Evolutionary conservation across 805 yeast species (phyloP), one percentile per base, ranked within the genome.

Genomic region (Metschnikowia kofuensis): DNA sequence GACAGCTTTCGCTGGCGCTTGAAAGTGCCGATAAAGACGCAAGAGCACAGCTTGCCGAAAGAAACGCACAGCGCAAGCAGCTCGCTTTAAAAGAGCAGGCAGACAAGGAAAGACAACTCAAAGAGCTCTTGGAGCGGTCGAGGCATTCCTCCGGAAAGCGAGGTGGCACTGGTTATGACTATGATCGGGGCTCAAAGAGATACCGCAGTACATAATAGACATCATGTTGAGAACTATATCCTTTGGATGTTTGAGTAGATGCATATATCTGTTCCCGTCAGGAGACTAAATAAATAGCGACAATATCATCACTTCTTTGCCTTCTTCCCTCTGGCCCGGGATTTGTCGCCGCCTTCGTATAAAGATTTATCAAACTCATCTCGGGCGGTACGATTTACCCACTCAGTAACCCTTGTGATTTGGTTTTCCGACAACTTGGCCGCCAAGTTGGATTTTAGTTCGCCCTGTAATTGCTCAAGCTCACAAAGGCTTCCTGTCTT

Each of bases 1-100:
- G 80, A 2, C 71, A 76, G 31, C 73, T 92, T 26, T 80, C 90
- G 1, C 79, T 76, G 43, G 96, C 97, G 0, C 72, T 92, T 44
- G 84, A 81, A 45, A 39, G 35, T 26, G 68, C 68, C 1, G 68
- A 67, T 40, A 48, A 52, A 13, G 35, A 54, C 21, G 70, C 70
- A 4, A 47, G 72, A 50, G 62, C 61, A 36, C 65, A 64, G 42
- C 56, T 68, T 13, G 54, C 56, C 29, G 44, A 55, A 1, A 44
- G 73, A 26, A 67, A 67, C 47, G 66, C 64, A 46, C 49, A 59
- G 40, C 48, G 65, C 35, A 59, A 54, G 40, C 61, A 65, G 34
- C n/a, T 50, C 42, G 66, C 63, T 0, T 15, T 54, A 8, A 47
- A 50, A 40, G 68, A 67, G 42, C 65, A 68, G 51, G 53, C 47